These are phyloP conservation scores for Pyrenopolyporus hunteri DNA, from an alignment of 495 filamentous ascomycete genomes.

Conservation along the genomic window DNA sequence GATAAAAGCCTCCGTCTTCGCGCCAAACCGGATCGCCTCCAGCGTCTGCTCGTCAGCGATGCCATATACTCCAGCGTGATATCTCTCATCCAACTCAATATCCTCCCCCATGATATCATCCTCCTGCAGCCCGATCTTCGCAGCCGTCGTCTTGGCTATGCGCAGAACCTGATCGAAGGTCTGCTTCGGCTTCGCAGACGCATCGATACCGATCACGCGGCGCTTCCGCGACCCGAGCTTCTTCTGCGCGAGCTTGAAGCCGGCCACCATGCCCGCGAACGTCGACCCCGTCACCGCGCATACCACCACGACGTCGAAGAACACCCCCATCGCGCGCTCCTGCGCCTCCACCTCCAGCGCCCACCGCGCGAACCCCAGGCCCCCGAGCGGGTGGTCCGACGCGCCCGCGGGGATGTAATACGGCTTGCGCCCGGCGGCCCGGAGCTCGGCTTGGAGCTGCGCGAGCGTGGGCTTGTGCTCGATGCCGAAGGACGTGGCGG, in stretches of 20 bases:
- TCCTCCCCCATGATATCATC: constrained; percentile 62
- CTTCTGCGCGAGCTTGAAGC: constrained; percentile 63
- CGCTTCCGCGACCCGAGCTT: constrained; percentile 46
- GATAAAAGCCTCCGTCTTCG: constrained; percentile 66
- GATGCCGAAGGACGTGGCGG: constrained; percentile 59
- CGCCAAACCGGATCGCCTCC: constrained; percentile 66
- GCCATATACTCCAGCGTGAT: constrained; percentile 66
- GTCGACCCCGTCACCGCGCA: constrained; percentile 69
- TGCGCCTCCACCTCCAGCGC: constrained; percentile 66
- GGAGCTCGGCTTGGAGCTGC: constrained; percentile 54
- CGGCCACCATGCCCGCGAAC: constrained; percentile 67
- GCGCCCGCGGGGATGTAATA: constrained; percentile 72
- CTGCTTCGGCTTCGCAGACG: constrained; percentile 60
- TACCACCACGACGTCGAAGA: constrained; percentile 66
- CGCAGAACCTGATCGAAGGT: constrained; percentile 63
- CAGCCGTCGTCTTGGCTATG: constrained; percentile 64
- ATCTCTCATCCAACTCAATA: constrained; percentile 65
- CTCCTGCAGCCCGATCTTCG: constrained; percentile 60
- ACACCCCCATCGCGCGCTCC: constrained; percentile 61
- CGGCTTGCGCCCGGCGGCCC: constrained; percentile 54
- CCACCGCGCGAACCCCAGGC: constrained; percentile 68
- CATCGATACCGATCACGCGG: constrained; percentile 66
- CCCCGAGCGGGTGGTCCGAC: constrained; percentile 69
- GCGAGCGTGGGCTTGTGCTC: constrained; percentile 62
- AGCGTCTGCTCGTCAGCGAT: constrained; percentile 62